phyloP scores from a whole-genome alignment of 2,329 filamentous ascomycete species.

The Clonostachys solani region DNA sequence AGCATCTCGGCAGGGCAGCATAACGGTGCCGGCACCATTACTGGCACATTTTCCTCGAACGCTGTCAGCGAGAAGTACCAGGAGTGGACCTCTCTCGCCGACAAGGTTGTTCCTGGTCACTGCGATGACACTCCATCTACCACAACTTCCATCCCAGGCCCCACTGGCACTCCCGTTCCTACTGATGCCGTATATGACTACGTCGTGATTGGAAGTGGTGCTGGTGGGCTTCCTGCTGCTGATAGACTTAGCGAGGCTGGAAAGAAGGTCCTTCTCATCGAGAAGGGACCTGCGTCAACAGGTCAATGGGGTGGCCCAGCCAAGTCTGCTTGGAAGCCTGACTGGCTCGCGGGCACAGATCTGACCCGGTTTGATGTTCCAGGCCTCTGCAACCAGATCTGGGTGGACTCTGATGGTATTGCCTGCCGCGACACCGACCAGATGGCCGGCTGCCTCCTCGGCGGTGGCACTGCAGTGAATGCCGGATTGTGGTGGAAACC shows the following conservation, averaged over 20 bases:
- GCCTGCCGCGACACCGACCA: slow-evolving; percentile 65
- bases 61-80: slow-evolving; percentile 33
- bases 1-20: slow-evolving; percentile 47
- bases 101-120: slow-evolving; percentile 27
- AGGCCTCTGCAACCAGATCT: slow-evolving; percentile 68
- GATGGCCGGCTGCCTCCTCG: slow-evolving; percentile 69
- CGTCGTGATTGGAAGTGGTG: slow-evolving; percentile 58
- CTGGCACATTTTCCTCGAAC: slow-evolving; percentile 28
- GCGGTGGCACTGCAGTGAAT: slow-evolving; percentile 64
- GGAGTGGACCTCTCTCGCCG: slow-evolving; percentile 37
- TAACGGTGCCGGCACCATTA: slow-evolving; percentile 46
- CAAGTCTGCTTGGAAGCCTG: slow-evolving; percentile 42
- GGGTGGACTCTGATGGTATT: slow-evolving; percentile 57
- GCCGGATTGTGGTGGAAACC: slow-evolving; percentile 67
- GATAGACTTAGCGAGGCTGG: slow-evolving; percentile 55
- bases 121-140: slow-evolving; percentile 20
- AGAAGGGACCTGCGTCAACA: slow-evolving; percentile 57
- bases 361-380: slow-evolving; percentile 70
- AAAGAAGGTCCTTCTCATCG: slow-evolving; percentile 60
- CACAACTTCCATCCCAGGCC: slow-evolving; percentile 12
- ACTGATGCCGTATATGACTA: slow-evolving; percentile 48
- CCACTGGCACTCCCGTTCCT: slow-evolving; percentile 21
- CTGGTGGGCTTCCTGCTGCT: slow-evolving; percentile 55
- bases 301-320: slow-evolving; percentile 53
- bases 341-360: slow-evolving; percentile 59